These are phyloP conservation scores for Termitomyces sp. DNA, from an alignment of 768 basidiomycete genomes.

Conservation along the genomic window DNA sequence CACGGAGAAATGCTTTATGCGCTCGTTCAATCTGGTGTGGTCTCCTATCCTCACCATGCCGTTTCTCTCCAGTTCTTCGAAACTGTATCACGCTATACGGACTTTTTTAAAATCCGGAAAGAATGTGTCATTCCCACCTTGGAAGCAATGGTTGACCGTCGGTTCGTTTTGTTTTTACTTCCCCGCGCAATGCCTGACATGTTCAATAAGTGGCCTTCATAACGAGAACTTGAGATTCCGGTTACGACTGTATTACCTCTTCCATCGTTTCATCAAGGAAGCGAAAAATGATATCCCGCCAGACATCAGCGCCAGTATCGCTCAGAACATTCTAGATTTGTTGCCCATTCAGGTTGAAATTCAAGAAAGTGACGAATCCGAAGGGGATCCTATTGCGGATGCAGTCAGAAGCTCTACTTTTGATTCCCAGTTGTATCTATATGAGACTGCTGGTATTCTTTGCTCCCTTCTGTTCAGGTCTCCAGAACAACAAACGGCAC, in stretches of 20 bases:
- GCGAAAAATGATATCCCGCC: constrained; percentile 69
- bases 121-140: constrained; percentile 84
- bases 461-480: constrained; percentile 68
- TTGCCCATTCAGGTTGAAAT: constrained; percentile 70
- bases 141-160: constrained; percentile 78
- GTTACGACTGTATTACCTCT: constrained; percentile 85
- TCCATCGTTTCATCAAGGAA: constrained; percentile 88
- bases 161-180: constrained; percentile 42
- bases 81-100: constrained; percentile 84
- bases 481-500: constrained; percentile 59
- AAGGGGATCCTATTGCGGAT: constrained; percentile 69
- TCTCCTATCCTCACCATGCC: constrained; percentile 74
- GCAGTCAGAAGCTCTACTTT: constrained; percentile 75
- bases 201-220: constrained; percentile 70
- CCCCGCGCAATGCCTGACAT: background rate
- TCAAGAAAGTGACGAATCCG: constrained; percentile 72
- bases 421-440: constrained; percentile 90
- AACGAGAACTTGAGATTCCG: constrained; percentile 64
- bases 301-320: constrained; percentile 64
- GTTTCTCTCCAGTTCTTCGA: constrained; percentile 93
- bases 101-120: constrained; percentile 94
- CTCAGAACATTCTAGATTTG: constrained; percentile 72
- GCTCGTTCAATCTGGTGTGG: constrained; percentile 79
- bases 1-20: constrained; percentile 89
- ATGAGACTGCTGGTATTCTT: constrained; percentile 85